Evolutionary conservation across 2,329 filamentous ascomycete genomes (phyloP).

Genomic region (Fusarium secorum): DNA sequence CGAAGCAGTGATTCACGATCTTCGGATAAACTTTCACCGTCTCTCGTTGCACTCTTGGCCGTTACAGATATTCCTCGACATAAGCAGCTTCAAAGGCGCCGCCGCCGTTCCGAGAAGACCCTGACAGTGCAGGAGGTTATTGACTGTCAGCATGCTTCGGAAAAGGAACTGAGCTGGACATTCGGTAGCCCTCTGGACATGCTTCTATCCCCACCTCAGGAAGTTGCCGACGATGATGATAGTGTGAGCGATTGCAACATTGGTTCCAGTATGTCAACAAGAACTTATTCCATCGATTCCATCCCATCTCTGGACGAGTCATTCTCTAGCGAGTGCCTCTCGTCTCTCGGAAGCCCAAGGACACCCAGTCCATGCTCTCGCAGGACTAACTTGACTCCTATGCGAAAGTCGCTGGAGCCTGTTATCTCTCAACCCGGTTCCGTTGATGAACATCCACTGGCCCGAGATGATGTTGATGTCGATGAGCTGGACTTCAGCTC

Average conservation of each 20-base stretch:
- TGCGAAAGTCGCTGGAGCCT: conserved; percentile 61
- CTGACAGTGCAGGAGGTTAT: conserved; percentile 66
- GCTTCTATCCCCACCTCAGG: conserved; percentile 67
- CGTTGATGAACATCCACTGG: conserved; percentile 61
- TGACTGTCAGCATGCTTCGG: conserved; percentile 60
- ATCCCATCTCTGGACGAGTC: conserved; percentile 67
- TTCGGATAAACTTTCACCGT: conserved; percentile 64
- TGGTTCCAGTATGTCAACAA: conserved; percentile 61
- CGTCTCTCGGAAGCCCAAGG: conserved; percentile 59
- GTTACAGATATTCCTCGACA: conserved; percentile 66
- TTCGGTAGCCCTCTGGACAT: conserved; percentile 66
- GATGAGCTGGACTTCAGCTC: conserved; percentile 60
- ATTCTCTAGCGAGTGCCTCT: conserved; percentile 57
- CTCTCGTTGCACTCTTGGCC: conserved; percentile 67
- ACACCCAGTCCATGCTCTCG: conserved; percentile 48
- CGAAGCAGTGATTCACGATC: conserved; percentile 55
- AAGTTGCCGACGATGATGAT: conserved; percentile 59
- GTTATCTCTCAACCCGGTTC: conserved; percentile 64
- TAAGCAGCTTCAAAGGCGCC: conserved; percentile 50
- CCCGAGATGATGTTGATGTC: conserved; percentile 39
- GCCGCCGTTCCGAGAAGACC: conserved; percentile 38
- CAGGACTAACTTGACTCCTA: conserved; percentile 49
- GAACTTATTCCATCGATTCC: conserved; percentile 67
- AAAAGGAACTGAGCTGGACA: conserved; percentile 65
- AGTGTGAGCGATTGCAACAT: conserved; percentile 61